These are phyloP conservation scores for Auricularia sp. DNA, from an alignment of 768 basidiomycete genomes.

Conservation along the genomic window DNA sequence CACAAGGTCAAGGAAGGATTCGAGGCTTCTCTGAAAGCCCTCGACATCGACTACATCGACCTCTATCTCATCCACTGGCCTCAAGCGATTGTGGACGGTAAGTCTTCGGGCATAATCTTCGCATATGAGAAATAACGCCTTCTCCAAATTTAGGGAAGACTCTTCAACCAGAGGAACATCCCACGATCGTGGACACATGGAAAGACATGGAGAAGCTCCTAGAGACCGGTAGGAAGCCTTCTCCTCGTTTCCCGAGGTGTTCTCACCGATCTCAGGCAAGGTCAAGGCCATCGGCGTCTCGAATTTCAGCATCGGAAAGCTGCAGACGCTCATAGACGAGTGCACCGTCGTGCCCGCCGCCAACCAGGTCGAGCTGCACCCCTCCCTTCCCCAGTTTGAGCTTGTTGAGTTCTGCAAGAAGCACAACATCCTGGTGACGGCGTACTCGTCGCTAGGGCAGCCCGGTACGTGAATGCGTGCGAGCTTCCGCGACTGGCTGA, in stretches of 20 bases:
- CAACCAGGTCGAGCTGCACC: conserved; percentile 74
- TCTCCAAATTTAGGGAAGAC: conserved; percentile 3
- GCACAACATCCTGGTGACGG: conserved; percentile 62
- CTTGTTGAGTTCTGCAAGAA: conserved; percentile 48
- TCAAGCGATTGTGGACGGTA: conserved; percentile 46
- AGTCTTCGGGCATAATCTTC: conserved; percentile 8
- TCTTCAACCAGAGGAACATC: conserved; percentile 16
- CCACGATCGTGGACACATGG: conserved; percentile 58
- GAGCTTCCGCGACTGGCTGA: too few relatives aligned
- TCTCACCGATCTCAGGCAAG: conserved; percentile 51
- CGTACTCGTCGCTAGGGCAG: conserved; percentile 65
- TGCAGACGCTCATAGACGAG: conserved; percentile 50
- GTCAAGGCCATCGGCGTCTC: conserved; percentile 74
- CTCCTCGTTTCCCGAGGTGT: not conserved
- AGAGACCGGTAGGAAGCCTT: not conserved
- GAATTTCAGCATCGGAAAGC: conserved; percentile 58
- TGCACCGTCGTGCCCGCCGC: conserved; percentile 56
- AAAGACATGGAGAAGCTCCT: conserved; percentile 57
- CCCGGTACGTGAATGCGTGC: not conserved
- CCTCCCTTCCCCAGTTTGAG: conserved; percentile 59
- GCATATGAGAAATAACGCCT: not conserved
- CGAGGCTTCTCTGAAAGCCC: conserved; percentile 29
- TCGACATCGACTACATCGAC: conserved; percentile 40
- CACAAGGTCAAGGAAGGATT: conserved; percentile 29
- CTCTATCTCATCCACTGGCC: conserved; percentile 66